These are phyloP conservation scores for Eucommia ulmoides DNA, from an alignment of 257 asterid species.

Conservation along the genomic window DNA sequence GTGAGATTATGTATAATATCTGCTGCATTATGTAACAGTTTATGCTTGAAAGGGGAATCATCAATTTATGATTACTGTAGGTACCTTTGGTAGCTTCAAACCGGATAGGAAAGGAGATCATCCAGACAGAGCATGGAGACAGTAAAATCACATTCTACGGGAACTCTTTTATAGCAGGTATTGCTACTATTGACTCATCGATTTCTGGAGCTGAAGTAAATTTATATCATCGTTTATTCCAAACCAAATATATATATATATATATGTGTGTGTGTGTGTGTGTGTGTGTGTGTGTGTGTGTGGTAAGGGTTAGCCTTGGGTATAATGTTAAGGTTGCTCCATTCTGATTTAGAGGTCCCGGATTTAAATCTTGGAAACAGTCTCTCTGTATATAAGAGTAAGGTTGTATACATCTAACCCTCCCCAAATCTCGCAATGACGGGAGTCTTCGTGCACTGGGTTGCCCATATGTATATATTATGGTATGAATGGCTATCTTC, in stretches of 20 bases:
- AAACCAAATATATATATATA: too few relatives aligned
- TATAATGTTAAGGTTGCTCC: too few relatives aligned
- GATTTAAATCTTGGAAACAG: too few relatives aligned
- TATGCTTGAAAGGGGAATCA: neutral
- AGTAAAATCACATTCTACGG: slow-evolving; percentile 87
- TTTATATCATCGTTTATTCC: too few relatives aligned
- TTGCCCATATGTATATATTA: too few relatives aligned
- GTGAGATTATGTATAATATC: neutral
- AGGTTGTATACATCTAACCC: neutral
- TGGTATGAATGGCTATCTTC: too few relatives aligned
- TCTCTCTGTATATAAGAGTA: too few relatives aligned
- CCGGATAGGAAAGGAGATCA: slow-evolving; percentile 78
- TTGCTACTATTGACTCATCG: neutral
- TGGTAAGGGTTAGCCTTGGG: too few relatives aligned
- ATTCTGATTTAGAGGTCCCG: too few relatives aligned
- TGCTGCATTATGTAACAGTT: neutral
- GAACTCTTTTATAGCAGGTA: slow-evolving; percentile 93
- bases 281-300: too few relatives aligned
- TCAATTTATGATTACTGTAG: slow-evolving; percentile 22
- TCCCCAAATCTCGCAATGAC: neutral
- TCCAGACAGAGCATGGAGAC: slow-evolving; percentile 80
- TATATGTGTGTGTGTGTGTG: too few relatives aligned
- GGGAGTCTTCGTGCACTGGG: too few relatives aligned
- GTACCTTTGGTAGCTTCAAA: slow-evolving; percentile 93
- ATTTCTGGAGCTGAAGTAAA: neutral